Evolutionary conservation across 169 alveolate species (phyloP), one percentile per base, ranked within the genome.

Genomic region (Plasmodium inui): DNA sequence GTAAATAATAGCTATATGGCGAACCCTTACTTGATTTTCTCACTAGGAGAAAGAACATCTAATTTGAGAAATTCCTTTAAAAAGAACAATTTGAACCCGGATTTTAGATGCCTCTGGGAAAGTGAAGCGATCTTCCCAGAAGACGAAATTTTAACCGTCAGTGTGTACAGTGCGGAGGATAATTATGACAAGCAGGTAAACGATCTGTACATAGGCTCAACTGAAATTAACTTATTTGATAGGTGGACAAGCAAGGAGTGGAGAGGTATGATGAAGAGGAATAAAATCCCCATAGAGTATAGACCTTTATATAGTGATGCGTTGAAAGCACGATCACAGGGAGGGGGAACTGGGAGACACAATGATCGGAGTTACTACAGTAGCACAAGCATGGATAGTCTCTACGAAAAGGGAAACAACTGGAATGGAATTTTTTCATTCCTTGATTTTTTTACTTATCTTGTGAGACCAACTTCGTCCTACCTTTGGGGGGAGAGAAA

Each of bases 221-320:
- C 98, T n/a, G 96, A 93, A 39, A 94, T 98, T 70, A 98, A 98
- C 95, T 93, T 98, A 84, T 98, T 97, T 84, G 97, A 97, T 92
- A 89, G 99, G 61, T 98, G 99, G 99, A 96, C 96, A 89, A 96
- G 98, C 70, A 95, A 95, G 19, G 96, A 95, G 50, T 98, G 99
- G 99, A 98, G 97, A 93, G 96, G 95, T 76, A 96, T 97, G 97
- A 94, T 96, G 97, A 92, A 97, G 80, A 96, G 96, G 79, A 96
- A 97, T 84, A 92, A 81, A 73, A 92, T 98, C 9, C 99, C 99
- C 6, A 96, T 97, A 44, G 99, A 98, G 92, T 96, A 97, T 72
- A 94, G 98, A 7, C 96, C 98, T 32, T 92, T 98, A 82, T 92
- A 95, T 73, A 95, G 88, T 83, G 84, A 92, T 71, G 32, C 74